phyloP scores from a whole-genome alignment of 345 rosid species.

The Pelargonium nanum region DNA sequence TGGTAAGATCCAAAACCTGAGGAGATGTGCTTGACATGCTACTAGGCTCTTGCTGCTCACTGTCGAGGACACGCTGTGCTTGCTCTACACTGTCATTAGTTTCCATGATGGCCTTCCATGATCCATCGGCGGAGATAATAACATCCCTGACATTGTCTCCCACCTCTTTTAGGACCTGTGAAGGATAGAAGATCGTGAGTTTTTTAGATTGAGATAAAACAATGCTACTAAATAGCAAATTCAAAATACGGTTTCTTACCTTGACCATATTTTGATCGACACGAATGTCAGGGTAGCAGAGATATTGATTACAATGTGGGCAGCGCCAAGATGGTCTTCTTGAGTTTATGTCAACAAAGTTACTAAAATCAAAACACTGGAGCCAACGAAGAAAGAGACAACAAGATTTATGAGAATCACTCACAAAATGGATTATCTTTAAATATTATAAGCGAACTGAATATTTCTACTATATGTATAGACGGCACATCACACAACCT shows the following conservation, averaged over 20 bases:
- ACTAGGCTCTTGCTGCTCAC: constrained; percentile 28
- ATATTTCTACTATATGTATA: background rate
- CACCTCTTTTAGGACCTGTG: constrained; percentile 65
- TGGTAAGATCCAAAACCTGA: constrained; percentile 67
- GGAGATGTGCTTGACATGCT: constrained; percentile 22
- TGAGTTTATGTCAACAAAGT: constrained; percentile 59
- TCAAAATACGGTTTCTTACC: constrained; percentile 25
- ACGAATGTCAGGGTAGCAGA: constrained; percentile 65
- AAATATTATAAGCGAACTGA: background rate
- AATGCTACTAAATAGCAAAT: background rate
- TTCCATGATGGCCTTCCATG: constrained; percentile 69
- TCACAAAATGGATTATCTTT: background rate
- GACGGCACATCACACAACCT: background rate
- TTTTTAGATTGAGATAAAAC: too few relatives aligned
- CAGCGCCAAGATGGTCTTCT: constrained; percentile 96
- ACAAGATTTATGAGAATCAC: background rate
- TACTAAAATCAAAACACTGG: constrained; percentile 82
- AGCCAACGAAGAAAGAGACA: background rate
- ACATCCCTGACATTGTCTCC: constrained; percentile 50
- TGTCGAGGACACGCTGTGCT: background rate
- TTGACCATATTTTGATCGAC: constrained; percentile 73
- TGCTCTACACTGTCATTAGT: constrained; percentile 25
- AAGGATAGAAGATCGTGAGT: constrained; percentile 1
- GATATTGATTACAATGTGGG: constrained; percentile 78
- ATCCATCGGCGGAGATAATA: constrained; percentile 63